Evolutionary conservation across 805 yeast genomes (phyloP), one percentile per base, ranked within the genome.

Genomic region (Cyberlindnera meyerae): DNA sequence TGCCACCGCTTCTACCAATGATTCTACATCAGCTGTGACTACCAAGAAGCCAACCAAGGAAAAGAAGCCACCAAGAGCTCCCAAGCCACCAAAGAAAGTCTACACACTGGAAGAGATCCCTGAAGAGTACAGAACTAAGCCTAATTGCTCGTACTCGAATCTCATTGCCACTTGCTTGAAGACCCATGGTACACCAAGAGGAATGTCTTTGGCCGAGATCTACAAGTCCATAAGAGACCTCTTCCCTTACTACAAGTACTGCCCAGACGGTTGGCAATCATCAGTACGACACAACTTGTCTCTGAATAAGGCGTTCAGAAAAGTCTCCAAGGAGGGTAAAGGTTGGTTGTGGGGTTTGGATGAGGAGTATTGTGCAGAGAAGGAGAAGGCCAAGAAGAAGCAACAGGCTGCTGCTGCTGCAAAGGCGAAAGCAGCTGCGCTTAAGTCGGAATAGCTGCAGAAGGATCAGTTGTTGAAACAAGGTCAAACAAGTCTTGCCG

Each of bases 261-360:
- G 97, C 52, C 90, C 95, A 0, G 95, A 88, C 58, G 97, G 97
- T 3, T 93, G 98, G 98, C 98, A 93, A 63, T 82, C 85, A 54
- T 78, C 94, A 0, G 95, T 93, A 14, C 74, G 94, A 34, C 98
- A 93, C 62, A 89, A 88, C 51, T 67, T 93, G 27, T 82, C 90
- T 16, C 68, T 87, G 47, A 88, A 88, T 61, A 87, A 86, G 61
- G 79, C 90, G 6, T 93, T 90, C 64, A 70, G 76, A 36, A 83
- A 83, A 53, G 80, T 83, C 12, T 77, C 87, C 26, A 81, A 82
- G 42, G 93, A 84, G 49, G 93, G 94, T n/a, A 83, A 83, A 57
- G 96, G 95, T 39, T 89, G 95, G 94, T 63, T 85, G 21, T 90
- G 96, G 95, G 90, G 90, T 4, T 65, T 93, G 27, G 96, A 93